Evolutionary conservation across 2,329 filamentous ascomycete genomes (phyloP).

Genomic region (Kalmusia sp.): DNA sequence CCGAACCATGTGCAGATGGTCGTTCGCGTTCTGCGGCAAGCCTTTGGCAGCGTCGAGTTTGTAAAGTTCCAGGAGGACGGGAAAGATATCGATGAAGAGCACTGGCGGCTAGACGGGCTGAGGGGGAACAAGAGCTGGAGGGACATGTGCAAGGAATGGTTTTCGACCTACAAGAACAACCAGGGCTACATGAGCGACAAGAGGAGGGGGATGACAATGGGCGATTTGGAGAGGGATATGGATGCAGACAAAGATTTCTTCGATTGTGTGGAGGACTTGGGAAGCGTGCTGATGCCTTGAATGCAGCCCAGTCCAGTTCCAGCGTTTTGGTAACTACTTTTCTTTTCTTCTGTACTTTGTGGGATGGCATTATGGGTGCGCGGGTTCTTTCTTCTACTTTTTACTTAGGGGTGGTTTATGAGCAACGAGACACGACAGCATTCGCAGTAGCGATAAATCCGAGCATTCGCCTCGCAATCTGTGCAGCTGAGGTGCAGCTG

Average conservation of each 20-base stretch:
- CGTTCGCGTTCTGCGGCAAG: conserved; percentile 21
- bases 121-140: conserved; percentile 21
- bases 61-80: conserved; percentile 18
- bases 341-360: too few relatives aligned
- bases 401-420: too few relatives aligned
- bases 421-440: too few relatives aligned
- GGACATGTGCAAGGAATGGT: conserved; percentile 22
- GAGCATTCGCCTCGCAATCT: too few relatives aligned
- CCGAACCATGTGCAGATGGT: conserved; percentile 30
- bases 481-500: too few relatives aligned
- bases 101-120: conserved; percentile 11
- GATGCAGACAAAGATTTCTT: conserved; percentile 23
- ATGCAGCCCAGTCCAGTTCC: too few relatives aligned
- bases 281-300: background rate
- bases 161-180: conserved; percentile 15
- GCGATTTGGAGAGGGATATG: conserved; percentile 22
- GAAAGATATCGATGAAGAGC: background rate
- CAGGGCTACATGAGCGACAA: conserved; percentile 20
- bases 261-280: conserved; percentile 5
- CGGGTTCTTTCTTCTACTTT: too few relatives aligned
- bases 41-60: conserved; percentile 26
- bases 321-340: too few relatives aligned
- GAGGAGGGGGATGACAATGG: conserved; percentile 9
- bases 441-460: too few relatives aligned
- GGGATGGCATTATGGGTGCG: too few relatives aligned